Conservation (phyloP, 192 early-diverging fungal genomes). For the Gryganskiella cystojenkinii region DNA sequence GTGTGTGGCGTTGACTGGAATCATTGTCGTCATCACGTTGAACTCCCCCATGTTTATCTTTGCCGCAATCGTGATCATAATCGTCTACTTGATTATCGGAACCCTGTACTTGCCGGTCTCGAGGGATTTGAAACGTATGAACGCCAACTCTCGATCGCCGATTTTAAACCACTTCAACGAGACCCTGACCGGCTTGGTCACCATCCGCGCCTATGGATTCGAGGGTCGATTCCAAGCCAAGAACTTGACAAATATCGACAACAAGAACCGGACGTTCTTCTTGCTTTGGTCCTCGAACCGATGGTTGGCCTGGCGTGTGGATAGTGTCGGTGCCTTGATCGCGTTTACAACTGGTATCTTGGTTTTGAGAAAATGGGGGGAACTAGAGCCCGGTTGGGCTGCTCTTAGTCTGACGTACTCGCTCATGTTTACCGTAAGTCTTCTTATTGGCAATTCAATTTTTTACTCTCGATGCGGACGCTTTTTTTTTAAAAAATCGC, state of each 20-base stretch:
- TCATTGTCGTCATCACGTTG: conserved; percentile 63
- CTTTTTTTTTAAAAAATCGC: no score
- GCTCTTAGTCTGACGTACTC: conserved; percentile 87
- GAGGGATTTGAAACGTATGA: no score
- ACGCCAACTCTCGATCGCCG: no score
- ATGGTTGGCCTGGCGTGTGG: conserved; percentile 85
- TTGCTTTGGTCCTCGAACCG: conserved; percentile 84
- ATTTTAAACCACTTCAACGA: no score
- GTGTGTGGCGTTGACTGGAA: conserved; percentile 52
- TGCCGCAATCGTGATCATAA: conserved; percentile 52
- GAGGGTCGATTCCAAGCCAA: conserved; percentile 68
- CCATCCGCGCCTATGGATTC: conserved; percentile 72
- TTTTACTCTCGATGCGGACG: no score
- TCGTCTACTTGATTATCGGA: no score
- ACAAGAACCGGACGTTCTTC: conserved; percentile 83
- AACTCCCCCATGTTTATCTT: conserved; percentile 71
- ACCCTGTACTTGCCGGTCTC: no score
- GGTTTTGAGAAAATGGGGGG: conserved; percentile 48
- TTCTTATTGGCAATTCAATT: no score
- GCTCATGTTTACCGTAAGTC: conserved; percentile 76
- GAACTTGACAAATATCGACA: conserved; percentile 67
- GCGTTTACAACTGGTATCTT: conserved; percentile 72
- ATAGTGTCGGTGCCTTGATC: conserved; percentile 77
- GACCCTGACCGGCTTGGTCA: no score
- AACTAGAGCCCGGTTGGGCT: conserved; percentile 83